Evolutionary conservation across 2,329 filamentous ascomycete species (phyloP).

Genomic region (Fusarium sororula): DNA sequence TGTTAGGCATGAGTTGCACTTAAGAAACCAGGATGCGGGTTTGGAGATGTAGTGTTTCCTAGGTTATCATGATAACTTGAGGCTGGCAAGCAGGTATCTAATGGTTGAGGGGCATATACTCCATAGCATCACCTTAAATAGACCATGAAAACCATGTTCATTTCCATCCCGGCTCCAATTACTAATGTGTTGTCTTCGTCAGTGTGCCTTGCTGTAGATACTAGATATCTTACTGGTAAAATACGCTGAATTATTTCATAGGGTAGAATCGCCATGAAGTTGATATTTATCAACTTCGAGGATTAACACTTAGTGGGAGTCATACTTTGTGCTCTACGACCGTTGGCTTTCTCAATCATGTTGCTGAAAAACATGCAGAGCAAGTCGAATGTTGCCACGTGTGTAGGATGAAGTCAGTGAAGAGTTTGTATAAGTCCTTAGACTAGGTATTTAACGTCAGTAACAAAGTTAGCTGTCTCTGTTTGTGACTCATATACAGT

Average conservation of each 20-base stretch:
- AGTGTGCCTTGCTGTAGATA: background rate
- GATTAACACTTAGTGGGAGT: background rate
- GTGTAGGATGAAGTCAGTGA: background rate
- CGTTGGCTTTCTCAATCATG: background rate
- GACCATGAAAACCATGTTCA: background rate
- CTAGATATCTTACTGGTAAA: background rate
- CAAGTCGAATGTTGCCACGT: slow-evolving; percentile 14
- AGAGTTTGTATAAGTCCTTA: background rate
- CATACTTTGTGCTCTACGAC: background rate
- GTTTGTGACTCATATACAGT: background rate
- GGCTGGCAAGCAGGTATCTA: background rate
- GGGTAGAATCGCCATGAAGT: background rate
- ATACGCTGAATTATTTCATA: background rate
- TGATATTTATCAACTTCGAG: background rate
- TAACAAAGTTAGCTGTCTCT: background rate
- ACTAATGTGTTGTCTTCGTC: background rate
- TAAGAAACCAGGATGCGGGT: background rate
- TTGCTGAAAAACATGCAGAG: background rate
- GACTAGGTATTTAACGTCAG: background rate
- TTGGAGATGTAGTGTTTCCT: background rate
- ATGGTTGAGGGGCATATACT: background rate
- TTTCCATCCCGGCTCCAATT: background rate
- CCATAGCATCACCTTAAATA: background rate
- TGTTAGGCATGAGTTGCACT: background rate
- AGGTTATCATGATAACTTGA: background rate